These are phyloP conservation scores for Tricholoma saponaceum DNA, from an alignment of 768 basidiomycete species.

Conservation along the genomic window DNA sequence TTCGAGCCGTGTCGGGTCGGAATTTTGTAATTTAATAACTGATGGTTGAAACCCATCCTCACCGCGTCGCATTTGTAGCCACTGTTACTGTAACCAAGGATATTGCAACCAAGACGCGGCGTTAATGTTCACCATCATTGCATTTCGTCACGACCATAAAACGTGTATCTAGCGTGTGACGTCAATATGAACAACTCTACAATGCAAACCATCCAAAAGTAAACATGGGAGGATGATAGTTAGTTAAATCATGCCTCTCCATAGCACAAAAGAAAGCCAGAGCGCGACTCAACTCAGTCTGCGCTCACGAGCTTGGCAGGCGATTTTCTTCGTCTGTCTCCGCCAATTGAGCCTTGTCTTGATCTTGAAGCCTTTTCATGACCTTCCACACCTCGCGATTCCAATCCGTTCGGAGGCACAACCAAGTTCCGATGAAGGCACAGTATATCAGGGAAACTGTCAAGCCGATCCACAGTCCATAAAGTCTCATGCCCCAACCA, in stretches of 20 bases:
- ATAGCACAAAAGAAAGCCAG: no score
- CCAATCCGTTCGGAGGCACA: constrained; percentile 66
- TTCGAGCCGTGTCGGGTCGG: no score
- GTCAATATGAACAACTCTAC: not conserved
- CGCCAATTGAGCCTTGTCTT: constrained; percentile 25
- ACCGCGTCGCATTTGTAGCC: no score
- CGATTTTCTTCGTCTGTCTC: constrained; percentile 9
- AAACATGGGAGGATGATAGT: not conserved
- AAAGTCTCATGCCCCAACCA: constrained; percentile 47
- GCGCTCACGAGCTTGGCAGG: not conserved
- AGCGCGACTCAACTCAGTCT: no score
- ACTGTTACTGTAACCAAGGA: no score
- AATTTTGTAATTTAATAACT: no score
- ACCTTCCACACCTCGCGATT: constrained; percentile 63
- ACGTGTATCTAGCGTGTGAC: not conserved
- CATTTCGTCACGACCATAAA: not conserved
- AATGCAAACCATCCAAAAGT: not conserved
- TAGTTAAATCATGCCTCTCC: not conserved
- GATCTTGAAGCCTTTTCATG: constrained; percentile 44
- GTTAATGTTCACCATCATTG: not conserved
- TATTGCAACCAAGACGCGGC: no score
- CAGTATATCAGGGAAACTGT: constrained; percentile 62
- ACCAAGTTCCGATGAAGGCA: constrained; percentile 46
- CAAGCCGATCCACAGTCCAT: constrained; percentile 84
- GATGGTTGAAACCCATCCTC: no score